A percentile compares a stretch with the other conserved stretches of the same genome.
Evolutionary conservation across 495 filamentous ascomycete genomes (phyloP).

Genomic region (Podospora didyma): DNA sequence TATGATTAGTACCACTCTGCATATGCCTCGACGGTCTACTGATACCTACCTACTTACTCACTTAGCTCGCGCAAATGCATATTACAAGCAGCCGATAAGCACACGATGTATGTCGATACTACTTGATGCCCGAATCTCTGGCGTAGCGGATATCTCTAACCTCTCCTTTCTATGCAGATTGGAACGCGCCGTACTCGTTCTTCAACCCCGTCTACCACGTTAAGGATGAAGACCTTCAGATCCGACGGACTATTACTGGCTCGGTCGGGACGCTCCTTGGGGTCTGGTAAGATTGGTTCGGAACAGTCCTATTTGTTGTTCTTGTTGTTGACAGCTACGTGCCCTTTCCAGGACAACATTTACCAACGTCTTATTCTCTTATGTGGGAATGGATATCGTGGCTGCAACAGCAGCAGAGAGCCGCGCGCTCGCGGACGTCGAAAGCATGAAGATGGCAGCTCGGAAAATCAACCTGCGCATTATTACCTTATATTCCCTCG

Average conservation of each 20-base stretch:
- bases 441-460: conserved; percentile 49
- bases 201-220: conserved; percentile 28
- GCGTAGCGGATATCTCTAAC: not conserved
- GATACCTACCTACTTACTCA: not conserved
- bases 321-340: too few relatives aligned
- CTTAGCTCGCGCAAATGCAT: conserved; percentile 29
- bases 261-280: conserved; percentile 29
- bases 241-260: conserved; percentile 13
- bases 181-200: conserved; percentile 35
- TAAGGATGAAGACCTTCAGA: conserved; percentile 17
- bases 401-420: conserved; percentile 46
- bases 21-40: not conserved
- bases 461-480: conserved; percentile 45
- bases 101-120: conserved; percentile 27
- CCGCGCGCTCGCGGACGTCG: conserved; percentile 37
- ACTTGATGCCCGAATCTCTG: not conserved
- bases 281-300: conserved; percentile 23
- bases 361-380: conserved; percentile 39
- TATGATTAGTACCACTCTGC: not conserved
- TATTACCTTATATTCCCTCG: conserved; percentile 40
- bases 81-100: conserved; percentile 28
- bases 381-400: conserved; percentile 50
- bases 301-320: not conserved
- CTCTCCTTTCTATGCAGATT: conserved; percentile 14
- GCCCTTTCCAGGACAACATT: conserved; percentile 35